These are phyloP conservation scores for Fusarium sp. DNA, from an alignment of 2,329 filamentous ascomycete species.

Conservation along the genomic window DNA sequence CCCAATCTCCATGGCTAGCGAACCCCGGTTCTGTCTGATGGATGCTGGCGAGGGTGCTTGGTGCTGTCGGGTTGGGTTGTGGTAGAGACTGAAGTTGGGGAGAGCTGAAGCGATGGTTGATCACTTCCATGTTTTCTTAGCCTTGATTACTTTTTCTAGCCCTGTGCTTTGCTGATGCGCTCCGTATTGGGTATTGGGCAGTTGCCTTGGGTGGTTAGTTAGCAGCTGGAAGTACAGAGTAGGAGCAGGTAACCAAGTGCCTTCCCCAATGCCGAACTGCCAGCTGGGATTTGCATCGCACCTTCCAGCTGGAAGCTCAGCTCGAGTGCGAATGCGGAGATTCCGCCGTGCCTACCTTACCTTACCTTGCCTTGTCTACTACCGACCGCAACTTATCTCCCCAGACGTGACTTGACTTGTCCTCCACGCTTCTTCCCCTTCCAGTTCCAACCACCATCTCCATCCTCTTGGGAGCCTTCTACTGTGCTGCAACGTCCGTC, in stretches of 20 bases:
- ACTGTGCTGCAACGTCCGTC: slow-evolving; percentile 5
- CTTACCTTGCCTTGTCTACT: neutral
- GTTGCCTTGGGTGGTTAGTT: neutral
- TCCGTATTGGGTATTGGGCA: neutral
- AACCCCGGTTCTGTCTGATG: slow-evolving; percentile 14
- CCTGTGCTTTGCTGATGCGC: neutral
- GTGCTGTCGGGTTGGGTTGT: neutral
- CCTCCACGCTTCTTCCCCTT: neutral
- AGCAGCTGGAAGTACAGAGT: neutral
- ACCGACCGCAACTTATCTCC: neutral
- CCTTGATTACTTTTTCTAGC: neutral
- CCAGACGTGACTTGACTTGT: neutral
- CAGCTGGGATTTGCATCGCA: neutral
- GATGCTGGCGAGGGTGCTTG: slow-evolving; percentile 6
- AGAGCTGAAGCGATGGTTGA: slow-evolving; percentile 20
- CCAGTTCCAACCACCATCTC: slow-evolving; percentile 1
- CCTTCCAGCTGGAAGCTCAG: slow-evolving; percentile 9
- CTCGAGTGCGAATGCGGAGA: slow-evolving; percentile 25
- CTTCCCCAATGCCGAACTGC: slow-evolving; percentile 8
- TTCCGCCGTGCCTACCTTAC: neutral
- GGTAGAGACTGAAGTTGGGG: neutral
- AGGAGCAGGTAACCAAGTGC: neutral
- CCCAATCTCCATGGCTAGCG: slow-evolving; percentile 30
- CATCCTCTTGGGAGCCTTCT: neutral
- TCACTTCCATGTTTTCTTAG: slow-evolving; percentile 23